These are phyloP conservation scores for Petasospora rhodanensis DNA, from an alignment of 1,139 yeast genomes.

Conservation along the genomic window DNA sequence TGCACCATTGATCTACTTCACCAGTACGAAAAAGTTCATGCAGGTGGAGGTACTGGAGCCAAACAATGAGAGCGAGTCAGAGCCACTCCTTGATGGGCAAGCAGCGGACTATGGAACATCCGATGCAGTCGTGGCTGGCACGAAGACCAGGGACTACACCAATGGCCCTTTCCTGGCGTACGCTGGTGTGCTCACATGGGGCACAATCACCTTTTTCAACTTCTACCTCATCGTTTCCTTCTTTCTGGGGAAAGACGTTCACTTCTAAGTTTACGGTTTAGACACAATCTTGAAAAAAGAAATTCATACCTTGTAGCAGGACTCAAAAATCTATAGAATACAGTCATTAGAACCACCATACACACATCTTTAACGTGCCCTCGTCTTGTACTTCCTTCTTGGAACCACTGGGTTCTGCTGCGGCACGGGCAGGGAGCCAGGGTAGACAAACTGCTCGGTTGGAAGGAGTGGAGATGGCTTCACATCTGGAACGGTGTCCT, in stretches of 20 bases:
- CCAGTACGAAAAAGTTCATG: slow-evolving; percentile 74
- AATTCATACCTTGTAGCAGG: too few species aligned
- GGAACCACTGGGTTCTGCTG: slow-evolving; percentile 25
- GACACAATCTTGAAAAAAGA: not conserved
- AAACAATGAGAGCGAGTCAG: slow-evolving; percentile 3
- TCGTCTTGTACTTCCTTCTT: slow-evolving; percentile 29
- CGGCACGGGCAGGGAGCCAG: slow-evolving; percentile 76
- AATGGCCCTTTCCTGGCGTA: slow-evolving; percentile 55
- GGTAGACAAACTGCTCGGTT: slow-evolving; percentile 65
- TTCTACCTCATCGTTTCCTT: slow-evolving; percentile 69
- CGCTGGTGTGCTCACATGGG: slow-evolving; percentile 53
- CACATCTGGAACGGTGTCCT: slow-evolving; percentile 25
- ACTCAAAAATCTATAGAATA: slow-evolving; percentile 4
- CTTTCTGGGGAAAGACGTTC: slow-evolving; percentile 66
- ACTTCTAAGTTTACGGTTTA: slow-evolving; percentile 13
- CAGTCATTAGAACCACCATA: slow-evolving; percentile 4
- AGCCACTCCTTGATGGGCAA: not conserved
- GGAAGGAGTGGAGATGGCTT: slow-evolving; percentile 43
- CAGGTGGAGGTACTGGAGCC: slow-evolving; percentile 43
- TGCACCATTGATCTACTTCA: slow-evolving; percentile 85
- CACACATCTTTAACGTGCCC: slow-evolving; percentile 5
- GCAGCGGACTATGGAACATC: slow-evolving; percentile 3
- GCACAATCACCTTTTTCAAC: slow-evolving; percentile 68
- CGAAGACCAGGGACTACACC: slow-evolving; percentile 47
- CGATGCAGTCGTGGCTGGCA: slow-evolving; percentile 8